Evolutionary conservation across 805 yeast genomes (phyloP), one percentile per base, ranked within the genome.

Genomic region (Kodamaea sagamina): DNA sequence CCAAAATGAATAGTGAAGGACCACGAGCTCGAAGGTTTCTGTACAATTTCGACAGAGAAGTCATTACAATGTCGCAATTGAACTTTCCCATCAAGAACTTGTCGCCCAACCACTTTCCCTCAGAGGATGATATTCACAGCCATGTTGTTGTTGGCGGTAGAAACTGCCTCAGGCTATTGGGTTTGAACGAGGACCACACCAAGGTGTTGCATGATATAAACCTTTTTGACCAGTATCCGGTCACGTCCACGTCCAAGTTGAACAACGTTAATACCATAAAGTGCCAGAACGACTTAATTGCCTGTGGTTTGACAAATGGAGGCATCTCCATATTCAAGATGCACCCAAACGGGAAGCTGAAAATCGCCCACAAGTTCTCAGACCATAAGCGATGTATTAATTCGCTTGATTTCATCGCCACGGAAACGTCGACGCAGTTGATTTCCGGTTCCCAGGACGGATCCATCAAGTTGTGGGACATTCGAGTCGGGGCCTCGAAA

Each of bases 361-460:
- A 51, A 38, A 42, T 67, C 11, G 38, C 62, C 11, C 46, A 56
- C 43, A 62, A 58, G 29, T 55, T 63, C n/a, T 52, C 61, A 13
- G 74, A 67, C 45, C 76, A 71, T 52, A 68, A 65, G 47, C 52
- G 76, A n/a, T 60, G 66, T 38, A 60, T 71, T 37, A 71, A 71
- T 48, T 64, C 74, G 6, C 47, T 71, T 17, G 76, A 71, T 47
- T 71, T 71, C 37, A 55, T 60, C 12, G 57, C 48, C 4, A 46
- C 41, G 15, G 53, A 50, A 11, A 37, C 50, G 2, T 49, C 58
- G 2, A 49, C 50, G 41, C 59, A 64, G 32, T 46, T 71, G 7
- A 53, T 71, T 15, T 67, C 72, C 1, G 95, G 93, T 2, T 84
- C 90, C 0, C 93, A 86, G 62, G 93, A 86, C 65, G 93, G 93